Base-by-base conservation (phyloP, 768 basidiomycete genomes). In the Epithele typhae region DNA sequence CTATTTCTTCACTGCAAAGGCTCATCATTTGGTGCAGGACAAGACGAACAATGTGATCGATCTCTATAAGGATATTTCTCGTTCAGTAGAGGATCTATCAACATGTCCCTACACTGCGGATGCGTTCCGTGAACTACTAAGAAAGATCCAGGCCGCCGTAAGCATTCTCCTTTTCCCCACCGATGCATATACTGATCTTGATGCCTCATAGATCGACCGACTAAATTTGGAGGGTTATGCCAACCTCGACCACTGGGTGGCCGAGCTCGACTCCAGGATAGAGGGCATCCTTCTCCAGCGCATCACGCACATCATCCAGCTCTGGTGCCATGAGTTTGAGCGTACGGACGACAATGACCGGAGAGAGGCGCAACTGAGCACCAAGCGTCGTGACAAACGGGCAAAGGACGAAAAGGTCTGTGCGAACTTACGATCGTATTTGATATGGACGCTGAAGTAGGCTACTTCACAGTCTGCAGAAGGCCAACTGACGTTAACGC, bases 11-110 rank as follows among this genome's bases (percentile, higher is more conserved):
- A n/a, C n/a, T n/a, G n/a, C n/a, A n/a, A n/a, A n/a, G n/a, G n/a
- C n/a, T n/a, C n/a, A n/a, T n/a, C n/a, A n/a, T n/a, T n/a, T n/a
- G n/a, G n/a, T n/a, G n/a, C 17, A 88, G 83, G 96, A 99, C 71
- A 96, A 97, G 67, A 90, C 93, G 36, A 95, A 95, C 64, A 86
- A 78, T 41, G 84, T 95, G 45, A 89, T 99, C 52, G 94, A 95
- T 55, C 70, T 93, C 43, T 91, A 92, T 65, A 84, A 82, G 55
- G 92, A 94, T 43, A 90, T 96, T 37, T 70, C 79, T 9, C 79
- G 86, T 1, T 81, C 84, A 0, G 83, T 98, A 1, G 92, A 96
- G 52, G 91, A 95, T 55, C 76, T 99, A 5, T 71, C 80, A 5
- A 87, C 88, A 2, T 98, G 96, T 61, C 72, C 87, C 0, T 98